Evolutionary conservation across 768 basidiomycete species (phyloP).

Genomic region (Phaffia australis): DNA sequence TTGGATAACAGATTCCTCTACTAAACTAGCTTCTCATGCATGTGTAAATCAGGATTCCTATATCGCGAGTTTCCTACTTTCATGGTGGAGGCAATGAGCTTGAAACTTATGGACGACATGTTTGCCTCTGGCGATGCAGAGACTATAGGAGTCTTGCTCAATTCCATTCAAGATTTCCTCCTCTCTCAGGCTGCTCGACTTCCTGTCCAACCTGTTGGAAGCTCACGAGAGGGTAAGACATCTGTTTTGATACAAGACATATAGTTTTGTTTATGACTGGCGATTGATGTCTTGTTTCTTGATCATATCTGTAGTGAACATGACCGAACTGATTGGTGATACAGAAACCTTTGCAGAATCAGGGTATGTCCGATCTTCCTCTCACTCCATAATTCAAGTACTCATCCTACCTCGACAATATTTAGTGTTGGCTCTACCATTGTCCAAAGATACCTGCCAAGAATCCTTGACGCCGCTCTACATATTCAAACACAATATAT

Average conservation of each 20-base stretch:
- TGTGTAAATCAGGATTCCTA: conserved; percentile 55
- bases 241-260: not conserved
- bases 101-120: conserved; percentile 77
- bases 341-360: conserved; percentile 94
- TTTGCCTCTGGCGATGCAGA: conserved; percentile 67
- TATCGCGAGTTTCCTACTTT: conserved; percentile 85
- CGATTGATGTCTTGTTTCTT: too few species aligned
- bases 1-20: not conserved
- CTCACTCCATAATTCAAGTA: not conserved
- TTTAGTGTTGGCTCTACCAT: conserved; percentile 82
- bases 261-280: not conserved
- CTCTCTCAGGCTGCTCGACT: conserved; percentile 52
- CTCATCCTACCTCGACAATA: not conserved
- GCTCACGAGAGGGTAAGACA: not conserved
- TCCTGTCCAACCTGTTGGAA: not conserved
- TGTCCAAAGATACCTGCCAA: conserved; percentile 78
- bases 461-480: conserved; percentile 69
- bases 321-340: conserved; percentile 90
- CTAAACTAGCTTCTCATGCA: not conserved
- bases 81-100: conserved; percentile 70
- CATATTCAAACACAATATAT: conserved; percentile 61
- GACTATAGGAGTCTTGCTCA: conserved; percentile 59
- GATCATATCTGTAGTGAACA: conserved; percentile 48
- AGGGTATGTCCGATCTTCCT: conserved; percentile 51
- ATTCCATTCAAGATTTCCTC: conserved; percentile 86